phyloP scores from a whole-genome alignment of 1,284 basidiomycete genomes.

The Tilletia indica region DNA sequence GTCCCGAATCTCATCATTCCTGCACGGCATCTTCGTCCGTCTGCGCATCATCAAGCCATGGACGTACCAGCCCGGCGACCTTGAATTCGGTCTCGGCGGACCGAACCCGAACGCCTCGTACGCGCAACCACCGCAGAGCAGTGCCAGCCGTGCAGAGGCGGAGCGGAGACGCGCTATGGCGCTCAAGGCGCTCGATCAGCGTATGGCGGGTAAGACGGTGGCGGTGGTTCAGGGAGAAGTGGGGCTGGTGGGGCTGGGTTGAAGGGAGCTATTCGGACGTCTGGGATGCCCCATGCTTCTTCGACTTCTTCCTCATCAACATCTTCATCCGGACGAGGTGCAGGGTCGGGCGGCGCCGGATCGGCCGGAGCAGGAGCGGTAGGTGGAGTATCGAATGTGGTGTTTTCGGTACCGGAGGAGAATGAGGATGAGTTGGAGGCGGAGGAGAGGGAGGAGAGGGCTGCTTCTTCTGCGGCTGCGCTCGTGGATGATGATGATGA shows the following conservation, averaged over 20 bases:
- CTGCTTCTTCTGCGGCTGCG: constrained; percentile 13
- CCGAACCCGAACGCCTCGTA: background rate
- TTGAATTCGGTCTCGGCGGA: constrained; percentile 70
- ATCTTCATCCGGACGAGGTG: background rate
- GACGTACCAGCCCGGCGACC: constrained; percentile 66
- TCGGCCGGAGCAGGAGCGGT: background rate
- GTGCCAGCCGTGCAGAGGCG: constrained; percentile 35
- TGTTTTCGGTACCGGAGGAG: constrained; percentile 10
- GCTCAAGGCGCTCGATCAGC: constrained; percentile 89
- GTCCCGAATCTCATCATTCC: constrained; percentile 64
- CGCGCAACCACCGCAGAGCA: background rate
- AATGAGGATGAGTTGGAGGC: constrained; percentile 15
- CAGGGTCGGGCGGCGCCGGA: background rate
- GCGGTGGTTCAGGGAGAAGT: constrained; percentile 51
- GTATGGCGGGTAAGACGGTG: constrained; percentile 63
- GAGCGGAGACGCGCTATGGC: constrained; percentile 73
- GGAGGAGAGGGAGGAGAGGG: background rate
- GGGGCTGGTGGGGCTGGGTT: constrained; percentile 13
- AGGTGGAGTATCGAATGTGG: background rate
- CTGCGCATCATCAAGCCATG: constrained; percentile 77
- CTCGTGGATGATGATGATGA: constrained; percentile 4
- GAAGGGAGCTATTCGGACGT: constrained; percentile 11
- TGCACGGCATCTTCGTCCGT: constrained; percentile 65
- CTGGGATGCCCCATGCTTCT: background rate
- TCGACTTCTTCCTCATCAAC: too few relatives aligned